These are phyloP conservation scores for Trametes sp. DNA, from an alignment of 1,284 basidiomycete genomes.

Conservation along the genomic window DNA sequence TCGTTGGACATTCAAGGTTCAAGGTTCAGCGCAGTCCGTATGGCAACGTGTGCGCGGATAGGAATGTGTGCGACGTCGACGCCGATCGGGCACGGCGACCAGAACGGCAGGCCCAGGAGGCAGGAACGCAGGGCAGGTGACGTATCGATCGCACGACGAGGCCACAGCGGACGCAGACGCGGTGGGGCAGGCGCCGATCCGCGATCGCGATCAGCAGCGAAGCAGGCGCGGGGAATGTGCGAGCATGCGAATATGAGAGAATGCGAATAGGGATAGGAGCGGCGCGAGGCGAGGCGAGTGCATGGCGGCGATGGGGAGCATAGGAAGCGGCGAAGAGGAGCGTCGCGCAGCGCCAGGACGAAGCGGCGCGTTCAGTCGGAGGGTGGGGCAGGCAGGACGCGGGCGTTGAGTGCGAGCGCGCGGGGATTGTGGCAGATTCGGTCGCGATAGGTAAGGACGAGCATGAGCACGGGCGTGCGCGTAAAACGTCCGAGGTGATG, in stretches of 20 bases:
- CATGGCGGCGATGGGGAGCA: conserved; percentile 12
- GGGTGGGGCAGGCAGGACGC: conserved; percentile 6
- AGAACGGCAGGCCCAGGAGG: neutral
- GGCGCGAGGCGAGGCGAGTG: neutral
- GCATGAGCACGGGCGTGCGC: too few species aligned
- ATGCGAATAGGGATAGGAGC: conserved; percentile 1
- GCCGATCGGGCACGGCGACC: conserved; percentile 23
- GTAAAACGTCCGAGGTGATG: conserved; percentile 26
- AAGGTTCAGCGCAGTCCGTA: conserved; percentile 1
- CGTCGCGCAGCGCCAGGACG: conserved; percentile 16
- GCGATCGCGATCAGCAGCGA: conserved; percentile 15
- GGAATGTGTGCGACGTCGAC: conserved; percentile 7
- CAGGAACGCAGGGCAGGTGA: conserved; percentile 25
- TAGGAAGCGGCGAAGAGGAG: conserved; percentile 8
- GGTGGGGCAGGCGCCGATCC: conserved; percentile 20
- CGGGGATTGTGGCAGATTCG: conserved; percentile 19
- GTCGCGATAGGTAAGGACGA: conserved; percentile 35
- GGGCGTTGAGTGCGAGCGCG: conserved; percentile 4
- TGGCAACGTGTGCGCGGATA: conserved; percentile 20
- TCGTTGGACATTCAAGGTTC: too few species aligned
- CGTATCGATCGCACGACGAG: conserved; percentile 21
- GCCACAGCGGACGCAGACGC: neutral
- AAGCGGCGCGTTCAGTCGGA: conserved; percentile 16
- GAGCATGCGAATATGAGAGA: too few species aligned
- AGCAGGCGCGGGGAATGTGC: conserved; percentile 1